Evolutionary conservation across 2,329 filamentous ascomycete genomes (phyloP).

Genomic region (Hysterium pulicare): DNA sequence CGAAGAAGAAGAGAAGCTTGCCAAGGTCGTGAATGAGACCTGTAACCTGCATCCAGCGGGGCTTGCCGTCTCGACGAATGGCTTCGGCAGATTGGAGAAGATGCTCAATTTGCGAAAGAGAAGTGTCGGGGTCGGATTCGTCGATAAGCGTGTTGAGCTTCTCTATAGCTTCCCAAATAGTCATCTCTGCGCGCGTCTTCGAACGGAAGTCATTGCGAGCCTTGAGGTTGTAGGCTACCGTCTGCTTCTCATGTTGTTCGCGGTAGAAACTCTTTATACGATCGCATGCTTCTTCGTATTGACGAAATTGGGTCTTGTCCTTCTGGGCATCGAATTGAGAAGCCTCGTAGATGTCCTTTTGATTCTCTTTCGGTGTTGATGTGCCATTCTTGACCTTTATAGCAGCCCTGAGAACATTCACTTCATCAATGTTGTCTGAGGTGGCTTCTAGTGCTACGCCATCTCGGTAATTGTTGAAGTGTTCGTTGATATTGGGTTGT

Average conservation of each 20-base stretch:
- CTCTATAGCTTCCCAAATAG: slow-evolving; percentile 88
- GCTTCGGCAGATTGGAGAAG: slow-evolving; percentile 85
- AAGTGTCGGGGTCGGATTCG: slow-evolving; percentile 86
- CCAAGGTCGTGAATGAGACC: slow-evolving; percentile 77
- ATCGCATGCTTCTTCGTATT: slow-evolving; percentile 80
- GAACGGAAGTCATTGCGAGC: slow-evolving; percentile 69
- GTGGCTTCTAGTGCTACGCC: slow-evolving; percentile 57
- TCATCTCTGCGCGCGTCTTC: slow-evolving; percentile 70
- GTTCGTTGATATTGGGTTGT: slow-evolving; percentile 40
- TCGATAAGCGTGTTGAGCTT: slow-evolving; percentile 88
- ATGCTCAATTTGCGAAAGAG: slow-evolving; percentile 84
- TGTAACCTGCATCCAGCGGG: slow-evolving; percentile 76
- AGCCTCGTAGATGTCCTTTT: slow-evolving; percentile 51
- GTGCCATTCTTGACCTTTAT: slow-evolving; percentile 49
- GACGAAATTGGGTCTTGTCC: slow-evolving; percentile 76
- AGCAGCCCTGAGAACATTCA: slow-evolving; percentile 58
- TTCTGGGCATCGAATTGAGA: slow-evolving; percentile 71
- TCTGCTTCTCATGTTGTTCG: slow-evolving; percentile 69
- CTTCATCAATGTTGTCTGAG: slow-evolving; percentile 58
- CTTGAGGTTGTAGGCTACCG: slow-evolving; percentile 78
- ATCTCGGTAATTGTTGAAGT: slow-evolving; percentile 50
- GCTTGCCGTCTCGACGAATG: slow-evolving; percentile 79
- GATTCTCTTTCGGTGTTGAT: slow-evolving; percentile 43
- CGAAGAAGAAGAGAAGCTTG: slow-evolving; percentile 78
- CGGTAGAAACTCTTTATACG: slow-evolving; percentile 84